A percentile compares a stretch with the other conserved stretches of the same genome.
Evolutionary conservation across 495 filamentous ascomycete genomes (phyloP).

Genomic region (Annulohypoxylon maeteangense): DNA sequence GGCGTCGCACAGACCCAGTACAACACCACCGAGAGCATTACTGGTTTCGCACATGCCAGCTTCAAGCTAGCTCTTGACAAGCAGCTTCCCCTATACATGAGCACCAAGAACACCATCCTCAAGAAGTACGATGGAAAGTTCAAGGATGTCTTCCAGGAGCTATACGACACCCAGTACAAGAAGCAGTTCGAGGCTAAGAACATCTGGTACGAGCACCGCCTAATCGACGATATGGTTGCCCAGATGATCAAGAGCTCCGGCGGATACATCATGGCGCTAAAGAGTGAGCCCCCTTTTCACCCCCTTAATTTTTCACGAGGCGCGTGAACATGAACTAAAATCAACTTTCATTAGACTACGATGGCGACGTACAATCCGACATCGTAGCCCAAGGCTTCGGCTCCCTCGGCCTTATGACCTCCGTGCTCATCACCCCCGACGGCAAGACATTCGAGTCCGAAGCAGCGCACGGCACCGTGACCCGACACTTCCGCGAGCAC

Average conservation of each 20-base stretch:
- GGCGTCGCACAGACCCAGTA: slow-evolving; percentile 95
- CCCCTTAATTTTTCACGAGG: background rate
- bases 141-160: slow-evolving; percentile 99
- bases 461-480: slow-evolving; percentile 98
- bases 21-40: slow-evolving; percentile 96
- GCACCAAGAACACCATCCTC: slow-evolving; percentile 99
- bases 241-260: slow-evolving; percentile 99
- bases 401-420: slow-evolving; percentile 98
- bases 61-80: slow-evolving; percentile 95
- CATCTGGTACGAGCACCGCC: slow-evolving; percentile 99
- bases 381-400: slow-evolving; percentile 98
- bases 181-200: slow-evolving; percentile 86
- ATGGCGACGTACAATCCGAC: slow-evolving; percentile 98
- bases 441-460: slow-evolving; percentile 97
- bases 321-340: background rate
- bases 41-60: slow-evolving; percentile 91
- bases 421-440: slow-evolving; percentile 92
- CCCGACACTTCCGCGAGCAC: slow-evolving; percentile 97
- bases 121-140: slow-evolving; percentile 99
- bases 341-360: slow-evolving; percentile 76
- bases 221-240: slow-evolving; percentile 99
- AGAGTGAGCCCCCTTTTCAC: slow-evolving; percentile 70
- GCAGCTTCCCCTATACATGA: slow-evolving; percentile 92
- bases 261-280: slow-evolving; percentile 95
- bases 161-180: slow-evolving; percentile 89